Conservation (phyloP, 345 rosid species). For the Barbarea vulgaris region DNA sequence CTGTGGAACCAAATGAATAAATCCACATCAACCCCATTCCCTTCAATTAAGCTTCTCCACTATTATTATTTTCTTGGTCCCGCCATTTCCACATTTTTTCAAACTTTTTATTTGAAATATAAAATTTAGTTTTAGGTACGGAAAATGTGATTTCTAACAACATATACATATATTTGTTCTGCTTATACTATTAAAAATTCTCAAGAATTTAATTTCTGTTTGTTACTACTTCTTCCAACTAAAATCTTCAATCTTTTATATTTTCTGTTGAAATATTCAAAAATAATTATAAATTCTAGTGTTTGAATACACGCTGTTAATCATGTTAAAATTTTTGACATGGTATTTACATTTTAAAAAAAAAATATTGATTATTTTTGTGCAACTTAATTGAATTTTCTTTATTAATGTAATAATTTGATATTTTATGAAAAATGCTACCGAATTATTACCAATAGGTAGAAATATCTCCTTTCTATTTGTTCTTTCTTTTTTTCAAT, state of each 20-base stretch:
- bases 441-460: background rate
- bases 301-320: background rate
- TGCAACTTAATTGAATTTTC: background rate
- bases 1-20: slow-evolving; percentile 30
- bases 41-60: slow-evolving; percentile 34
- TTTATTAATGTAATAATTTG: background rate
- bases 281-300: background rate
- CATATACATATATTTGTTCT: slow-evolving; percentile 9
- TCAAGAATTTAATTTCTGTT: background rate
- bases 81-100: slow-evolving; percentile 23
- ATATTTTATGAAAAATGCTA: background rate
- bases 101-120: background rate
- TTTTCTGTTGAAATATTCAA: background rate
- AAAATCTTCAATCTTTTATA: background rate
- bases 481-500: background rate
- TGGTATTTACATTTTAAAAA: background rate
- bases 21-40: slow-evolving; percentile 40
- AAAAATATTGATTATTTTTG: no score
- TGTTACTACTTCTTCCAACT: background rate
- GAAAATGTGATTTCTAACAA: slow-evolving; percentile 25
- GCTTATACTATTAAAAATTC: background rate
- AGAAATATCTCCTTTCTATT: background rate
- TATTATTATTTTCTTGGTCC: slow-evolving; percentile 40
- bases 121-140: slow-evolving; percentile 13
- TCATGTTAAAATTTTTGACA: background rate